phyloP scores from a whole-genome alignment of 805 yeast species.

The Metschnikowia amazonensis region DNA sequence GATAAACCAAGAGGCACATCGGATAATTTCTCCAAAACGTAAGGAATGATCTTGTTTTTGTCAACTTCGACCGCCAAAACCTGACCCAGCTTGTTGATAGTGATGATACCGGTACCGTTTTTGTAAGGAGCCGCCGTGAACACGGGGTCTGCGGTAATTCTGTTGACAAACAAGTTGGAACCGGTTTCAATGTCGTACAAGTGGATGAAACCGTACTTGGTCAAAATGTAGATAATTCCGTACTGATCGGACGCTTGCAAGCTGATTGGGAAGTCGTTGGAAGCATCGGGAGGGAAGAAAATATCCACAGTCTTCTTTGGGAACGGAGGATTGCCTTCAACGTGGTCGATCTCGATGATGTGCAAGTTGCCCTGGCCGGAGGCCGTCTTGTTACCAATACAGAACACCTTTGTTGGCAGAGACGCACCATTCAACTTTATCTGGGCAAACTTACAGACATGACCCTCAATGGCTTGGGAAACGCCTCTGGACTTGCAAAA shows the following conservation, averaged over 20 bases:
- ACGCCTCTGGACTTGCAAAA: slow-evolving; percentile 84
- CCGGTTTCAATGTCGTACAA: slow-evolving; percentile 92
- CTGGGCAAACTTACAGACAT: slow-evolving; percentile 85
- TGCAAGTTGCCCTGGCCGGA: slow-evolving; percentile 72
- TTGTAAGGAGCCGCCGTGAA: slow-evolving; percentile 81
- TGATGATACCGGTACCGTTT: slow-evolving; percentile 76
- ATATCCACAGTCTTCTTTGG: slow-evolving; percentile 87
- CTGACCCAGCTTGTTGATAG: slow-evolving; percentile 93
- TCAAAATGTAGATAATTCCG: slow-evolving; percentile 84
- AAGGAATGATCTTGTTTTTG: slow-evolving; percentile 80
- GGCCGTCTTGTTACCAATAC: slow-evolving; percentile 86
- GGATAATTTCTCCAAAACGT: slow-evolving; percentile 78
- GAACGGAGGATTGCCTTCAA: slow-evolving; percentile 76
- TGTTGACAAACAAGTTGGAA: slow-evolving; percentile 86
- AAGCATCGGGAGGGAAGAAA: slow-evolving; percentile 95
- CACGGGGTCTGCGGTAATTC: slow-evolving; percentile 93
- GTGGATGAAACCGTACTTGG: slow-evolving; percentile 96
- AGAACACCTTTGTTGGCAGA: slow-evolving; percentile 77
- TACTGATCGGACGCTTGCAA: slow-evolving; percentile 80
- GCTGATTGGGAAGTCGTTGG: slow-evolving; percentile 94
- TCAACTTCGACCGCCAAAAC: slow-evolving; percentile 89
- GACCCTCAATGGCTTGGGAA: slow-evolving; percentile 97
- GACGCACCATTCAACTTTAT: slow-evolving; percentile 70
- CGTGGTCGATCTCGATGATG: slow-evolving; percentile 94
- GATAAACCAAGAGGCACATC: slow-evolving; percentile 84